A percentile compares a stretch with the other conserved stretches of the same genome.
Conservation (phyloP, 2,329 filamentous ascomycete genomes). For the Dothideomycetes sp. region DNA sequence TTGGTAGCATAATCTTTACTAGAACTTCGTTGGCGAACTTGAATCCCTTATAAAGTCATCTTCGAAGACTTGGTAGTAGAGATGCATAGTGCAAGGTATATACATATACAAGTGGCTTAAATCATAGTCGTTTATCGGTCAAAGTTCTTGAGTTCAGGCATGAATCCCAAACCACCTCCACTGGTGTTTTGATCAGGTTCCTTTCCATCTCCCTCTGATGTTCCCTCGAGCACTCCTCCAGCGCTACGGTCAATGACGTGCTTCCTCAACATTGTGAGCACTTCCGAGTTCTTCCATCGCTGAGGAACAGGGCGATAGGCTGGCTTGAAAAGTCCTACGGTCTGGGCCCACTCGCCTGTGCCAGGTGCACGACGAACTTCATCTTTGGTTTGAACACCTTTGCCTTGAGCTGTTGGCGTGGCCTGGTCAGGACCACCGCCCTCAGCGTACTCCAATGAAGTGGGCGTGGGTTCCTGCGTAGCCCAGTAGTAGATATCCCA, state of each 20-base stretch:
- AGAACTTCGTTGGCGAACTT: too few relatives aligned
- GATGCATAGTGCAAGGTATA: too few relatives aligned
- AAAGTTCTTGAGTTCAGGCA: slow-evolving; percentile 43
- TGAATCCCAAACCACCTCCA: slow-evolving; percentile 39
- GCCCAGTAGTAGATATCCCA: slow-evolving; percentile 99
- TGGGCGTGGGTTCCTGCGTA: slow-evolving; percentile 65
- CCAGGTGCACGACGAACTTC: slow-evolving; percentile 35
- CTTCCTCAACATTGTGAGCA: slow-evolving; percentile 63
- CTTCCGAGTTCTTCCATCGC: slow-evolving; percentile 76
- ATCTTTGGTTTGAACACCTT: slow-evolving; percentile 32
- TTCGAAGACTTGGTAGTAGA: too few relatives aligned
- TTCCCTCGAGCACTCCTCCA: slow-evolving; percentile 25
- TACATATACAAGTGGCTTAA: background rate
- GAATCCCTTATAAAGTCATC: too few relatives aligned
- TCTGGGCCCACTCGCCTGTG: slow-evolving; percentile 90
- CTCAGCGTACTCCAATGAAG: slow-evolving; percentile 49
- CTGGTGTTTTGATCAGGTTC: slow-evolving; percentile 27
- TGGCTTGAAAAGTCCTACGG: slow-evolving; percentile 85
- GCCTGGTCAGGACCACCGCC: slow-evolving; percentile 39
- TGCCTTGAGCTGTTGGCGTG: slow-evolving; percentile 37
- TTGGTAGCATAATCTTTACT: too few relatives aligned
- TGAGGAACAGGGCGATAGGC: slow-evolving; percentile 83
- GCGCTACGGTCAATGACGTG: slow-evolving; percentile 36
- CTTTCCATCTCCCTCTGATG: slow-evolving; percentile 20
- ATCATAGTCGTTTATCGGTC: slow-evolving; percentile 23